These are phyloP conservation scores for Podaxis sp. DNA, from an alignment of 768 basidiomycete genomes.

Conservation along the genomic window DNA sequence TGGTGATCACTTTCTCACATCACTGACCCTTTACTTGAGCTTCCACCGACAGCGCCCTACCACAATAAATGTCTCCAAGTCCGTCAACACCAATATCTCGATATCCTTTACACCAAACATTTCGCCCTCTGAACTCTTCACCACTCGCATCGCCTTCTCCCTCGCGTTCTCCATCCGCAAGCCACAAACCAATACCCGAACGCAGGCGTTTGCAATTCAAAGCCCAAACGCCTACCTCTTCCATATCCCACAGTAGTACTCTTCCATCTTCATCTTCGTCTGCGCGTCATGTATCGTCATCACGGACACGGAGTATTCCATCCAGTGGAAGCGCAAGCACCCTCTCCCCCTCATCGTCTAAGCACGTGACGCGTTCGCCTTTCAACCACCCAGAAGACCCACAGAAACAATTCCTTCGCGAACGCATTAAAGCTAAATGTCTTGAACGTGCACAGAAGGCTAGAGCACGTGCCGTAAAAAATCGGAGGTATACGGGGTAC, in stretches of 20 bases:
- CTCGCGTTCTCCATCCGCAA: conserved; percentile 39
- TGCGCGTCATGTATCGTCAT: conserved; percentile 2
- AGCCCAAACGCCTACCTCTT: background rate
- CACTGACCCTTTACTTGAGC: background rate
- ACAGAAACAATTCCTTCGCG: conserved; percentile 54
- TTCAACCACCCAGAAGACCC: conserved; percentile 35
- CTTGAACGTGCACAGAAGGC: conserved; percentile 59
- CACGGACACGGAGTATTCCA: conserved; percentile 1
- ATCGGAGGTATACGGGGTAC: conserved; percentile 28
- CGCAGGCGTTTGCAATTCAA: conserved; percentile 10
- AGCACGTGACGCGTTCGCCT: conserved; percentile 5
- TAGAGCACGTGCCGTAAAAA: conserved; percentile 45
- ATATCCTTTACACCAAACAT: conserved; percentile 27
- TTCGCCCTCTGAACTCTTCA: conserved; percentile 45
- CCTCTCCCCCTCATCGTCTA: background rate
- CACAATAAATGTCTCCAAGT: conserved; percentile 5
- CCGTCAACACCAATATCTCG: conserved; percentile 37
- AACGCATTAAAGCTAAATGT: conserved; percentile 60
- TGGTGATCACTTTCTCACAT: background rate
- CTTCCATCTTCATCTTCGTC: conserved; percentile 21
- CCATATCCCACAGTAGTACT: conserved; percentile 17
- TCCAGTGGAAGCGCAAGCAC: conserved; percentile 22
- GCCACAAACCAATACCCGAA: conserved; percentile 20
- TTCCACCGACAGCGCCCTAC: background rate
- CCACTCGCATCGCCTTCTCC: conserved; percentile 46